Evolutionary conservation across 768 basidiomycete genomes (phyloP).

Genomic region (Auricularia sp.): DNA sequence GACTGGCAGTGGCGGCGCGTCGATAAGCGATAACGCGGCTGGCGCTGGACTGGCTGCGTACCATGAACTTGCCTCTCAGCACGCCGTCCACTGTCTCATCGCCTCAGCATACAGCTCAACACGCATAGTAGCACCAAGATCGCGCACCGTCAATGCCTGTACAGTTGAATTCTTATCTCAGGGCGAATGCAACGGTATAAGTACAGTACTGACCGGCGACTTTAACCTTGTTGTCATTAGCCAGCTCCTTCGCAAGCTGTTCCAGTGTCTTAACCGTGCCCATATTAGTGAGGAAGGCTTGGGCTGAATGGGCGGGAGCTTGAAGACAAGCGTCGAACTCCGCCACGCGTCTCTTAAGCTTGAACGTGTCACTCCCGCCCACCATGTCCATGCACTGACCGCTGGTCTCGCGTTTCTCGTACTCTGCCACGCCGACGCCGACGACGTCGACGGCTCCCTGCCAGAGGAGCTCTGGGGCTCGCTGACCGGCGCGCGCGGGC

Average conservation of each 20-base stretch:
- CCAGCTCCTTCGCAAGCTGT: slow-evolving; percentile 40
- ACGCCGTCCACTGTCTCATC: slow-evolving; percentile 72
- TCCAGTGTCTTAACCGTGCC: too few species aligned
- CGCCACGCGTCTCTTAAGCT: background rate
- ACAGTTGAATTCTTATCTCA: background rate
- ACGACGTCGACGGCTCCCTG: slow-evolving; percentile 53
- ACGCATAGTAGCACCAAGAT: background rate
- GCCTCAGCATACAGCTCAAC: background rate
- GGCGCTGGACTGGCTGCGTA: slow-evolving; percentile 18
- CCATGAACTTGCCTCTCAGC: slow-evolving; percentile 91
- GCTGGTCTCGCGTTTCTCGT: slow-evolving; percentile 47
- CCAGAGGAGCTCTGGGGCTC: slow-evolving; percentile 76
- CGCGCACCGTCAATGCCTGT: slow-evolving; percentile 59
- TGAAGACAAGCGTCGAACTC: too few species aligned
- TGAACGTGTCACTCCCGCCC: background rate
- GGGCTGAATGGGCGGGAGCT: too few species aligned
- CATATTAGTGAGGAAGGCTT: too few species aligned
- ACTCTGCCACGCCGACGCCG: slow-evolving; percentile 16
- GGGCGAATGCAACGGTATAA: background rate
- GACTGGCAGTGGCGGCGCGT: slow-evolving; percentile 38
- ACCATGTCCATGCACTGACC: slow-evolving; percentile 46
- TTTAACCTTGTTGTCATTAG: slow-evolving; percentile 76
- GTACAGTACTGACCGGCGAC: slow-evolving; percentile 61
- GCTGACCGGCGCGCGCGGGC: slow-evolving; percentile 69
- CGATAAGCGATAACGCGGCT: slow-evolving; percentile 7